These are phyloP conservation scores for Penicillium decumbens DNA, from an alignment of 2,329 filamentous ascomycete species.

Conservation along the genomic window DNA sequence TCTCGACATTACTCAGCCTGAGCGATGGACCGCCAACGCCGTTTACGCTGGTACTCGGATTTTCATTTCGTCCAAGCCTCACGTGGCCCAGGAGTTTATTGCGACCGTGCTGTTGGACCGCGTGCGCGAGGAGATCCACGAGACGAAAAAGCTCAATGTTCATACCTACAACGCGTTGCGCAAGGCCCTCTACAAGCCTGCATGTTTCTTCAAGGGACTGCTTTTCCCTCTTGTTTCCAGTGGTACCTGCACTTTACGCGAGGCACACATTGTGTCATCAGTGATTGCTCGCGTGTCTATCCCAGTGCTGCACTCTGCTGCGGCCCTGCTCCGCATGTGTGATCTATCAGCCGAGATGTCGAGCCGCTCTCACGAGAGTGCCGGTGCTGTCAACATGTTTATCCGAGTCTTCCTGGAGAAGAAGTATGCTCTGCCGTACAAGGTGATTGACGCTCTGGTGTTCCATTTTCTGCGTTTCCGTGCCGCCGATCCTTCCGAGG, in stretches of 20 bases:
- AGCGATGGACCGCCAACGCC: slow-evolving; percentile 72
- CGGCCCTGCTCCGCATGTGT: slow-evolving; percentile 83
- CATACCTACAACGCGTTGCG: slow-evolving; percentile 93
- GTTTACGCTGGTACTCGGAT: slow-evolving; percentile 86
- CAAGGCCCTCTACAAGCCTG: slow-evolving; percentile 87
- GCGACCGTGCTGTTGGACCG: slow-evolving; percentile 81
- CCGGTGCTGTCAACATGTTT: slow-evolving; percentile 90
- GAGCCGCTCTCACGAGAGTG: slow-evolving; percentile 69
- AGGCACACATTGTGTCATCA: slow-evolving; percentile 85
- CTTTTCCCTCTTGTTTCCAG: slow-evolving; percentile 82
- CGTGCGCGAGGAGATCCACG: slow-evolving; percentile 89
- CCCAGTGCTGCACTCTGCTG: slow-evolving; percentile 86
- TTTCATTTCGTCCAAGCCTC: slow-evolving; percentile 79
- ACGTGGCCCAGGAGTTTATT: slow-evolving; percentile 76
- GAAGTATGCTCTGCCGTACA: slow-evolving; percentile 92
- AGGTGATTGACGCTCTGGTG: slow-evolving; percentile 88
- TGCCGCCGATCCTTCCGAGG: slow-evolving; percentile 55
- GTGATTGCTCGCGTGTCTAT: slow-evolving; percentile 81
- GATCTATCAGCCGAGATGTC: slow-evolving; percentile 92
- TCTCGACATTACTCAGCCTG: slow-evolving; percentile 75
- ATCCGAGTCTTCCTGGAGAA: slow-evolving; percentile 92
- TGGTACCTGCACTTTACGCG: slow-evolving; percentile 83
- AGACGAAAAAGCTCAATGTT: slow-evolving; percentile 91
- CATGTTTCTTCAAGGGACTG: slow-evolving; percentile 94
- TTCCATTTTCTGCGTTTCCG: slow-evolving; percentile 95